These are phyloP conservation scores for Blastobotrys petasosporus DNA, from an alignment of 1,139 yeast species.

Conservation along the genomic window DNA sequence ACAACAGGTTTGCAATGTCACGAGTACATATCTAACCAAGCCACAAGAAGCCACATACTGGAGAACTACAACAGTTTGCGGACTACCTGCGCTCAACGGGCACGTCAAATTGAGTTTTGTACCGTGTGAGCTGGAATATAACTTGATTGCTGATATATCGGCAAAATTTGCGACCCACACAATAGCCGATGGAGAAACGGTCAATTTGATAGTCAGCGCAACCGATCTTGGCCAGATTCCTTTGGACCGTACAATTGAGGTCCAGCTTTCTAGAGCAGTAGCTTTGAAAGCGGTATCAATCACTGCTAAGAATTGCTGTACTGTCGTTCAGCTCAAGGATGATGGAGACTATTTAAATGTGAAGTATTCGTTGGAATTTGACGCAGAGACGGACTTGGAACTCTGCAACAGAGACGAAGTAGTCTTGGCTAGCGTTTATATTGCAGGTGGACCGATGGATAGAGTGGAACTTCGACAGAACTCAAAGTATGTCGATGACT, in stretches of 20 bases:
- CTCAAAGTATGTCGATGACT: slow-evolving; percentile 7
- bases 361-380: slow-evolving; percentile 4
- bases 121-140: not conserved
- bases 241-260: slow-evolving; percentile 7
- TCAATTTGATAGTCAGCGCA: not conserved
- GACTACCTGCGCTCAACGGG: no score
- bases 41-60: no score
- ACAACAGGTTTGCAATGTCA: no score
- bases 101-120: no score
- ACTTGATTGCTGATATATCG: slow-evolving; percentile 1
- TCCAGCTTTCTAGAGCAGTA: slow-evolving; percentile 5
- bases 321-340: slow-evolving; percentile 1
- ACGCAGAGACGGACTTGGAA: not conserved
- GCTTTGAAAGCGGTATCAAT: slow-evolving; percentile 9
- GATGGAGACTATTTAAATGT: not conserved
- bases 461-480: slow-evolving; percentile 2
- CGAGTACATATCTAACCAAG: no score
- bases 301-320: not conserved
- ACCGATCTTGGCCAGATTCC: slow-evolving; percentile 6
- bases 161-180: slow-evolving; percentile 1
- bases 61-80: no score
- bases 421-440: not conserved
- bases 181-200: not conserved
- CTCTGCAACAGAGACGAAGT: not conserved
- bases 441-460: slow-evolving; percentile 8